phyloP scores from a whole-genome alignment of 2,329 filamentous ascomycete species.

The Diaporthe citrichinensis region DNA sequence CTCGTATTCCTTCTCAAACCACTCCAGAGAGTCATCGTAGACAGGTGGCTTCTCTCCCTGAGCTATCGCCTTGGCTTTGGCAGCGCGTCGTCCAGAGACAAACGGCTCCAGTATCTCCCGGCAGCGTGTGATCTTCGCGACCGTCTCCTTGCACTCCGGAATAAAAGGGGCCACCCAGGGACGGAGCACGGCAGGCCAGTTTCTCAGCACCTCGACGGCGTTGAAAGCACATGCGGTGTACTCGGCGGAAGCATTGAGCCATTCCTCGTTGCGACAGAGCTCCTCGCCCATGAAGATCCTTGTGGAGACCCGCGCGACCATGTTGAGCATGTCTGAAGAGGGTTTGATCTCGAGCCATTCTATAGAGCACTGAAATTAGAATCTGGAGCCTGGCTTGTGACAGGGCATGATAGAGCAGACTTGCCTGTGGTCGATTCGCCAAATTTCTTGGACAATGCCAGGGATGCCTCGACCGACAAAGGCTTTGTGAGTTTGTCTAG shows the following conservation, averaged over 20 bases:
- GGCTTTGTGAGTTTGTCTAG: slow-evolving; percentile 21
- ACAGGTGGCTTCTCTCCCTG: slow-evolving; percentile 12
- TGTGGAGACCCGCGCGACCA: slow-evolving; percentile 64
- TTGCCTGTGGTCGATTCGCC: slow-evolving; percentile 6
- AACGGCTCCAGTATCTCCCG: slow-evolving; percentile 53
- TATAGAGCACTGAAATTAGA: neutral
- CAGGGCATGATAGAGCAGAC: neutral
- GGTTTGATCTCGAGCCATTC: slow-evolving; percentile 29
- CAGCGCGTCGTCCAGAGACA: slow-evolving; percentile 52
- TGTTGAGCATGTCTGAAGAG: slow-evolving; percentile 49
- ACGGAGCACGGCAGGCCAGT: slow-evolving; percentile 56
- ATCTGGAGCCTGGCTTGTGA: neutral
- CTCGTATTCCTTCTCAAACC: slow-evolving; percentile 56
- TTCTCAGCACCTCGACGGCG: slow-evolving; percentile 55
- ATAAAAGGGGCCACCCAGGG: slow-evolving; percentile 60
- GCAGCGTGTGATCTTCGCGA: slow-evolving; percentile 54
- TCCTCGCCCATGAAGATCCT: slow-evolving; percentile 62
- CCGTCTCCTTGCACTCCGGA: slow-evolving; percentile 54
- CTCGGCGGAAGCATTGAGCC: slow-evolving; percentile 59
- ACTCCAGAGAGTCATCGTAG: slow-evolving; percentile 49
- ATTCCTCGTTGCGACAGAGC: slow-evolving; percentile 60
- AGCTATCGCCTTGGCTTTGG: slow-evolving; percentile 47
- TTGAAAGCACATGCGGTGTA: slow-evolving; percentile 57
- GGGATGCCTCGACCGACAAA: slow-evolving; percentile 14
- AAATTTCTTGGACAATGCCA: neutral